Evolutionary conservation across 176 grass and related monocot genomes (phyloP), one percentile per base, ranked within the genome.

Genomic region (Musa beccarii): DNA sequence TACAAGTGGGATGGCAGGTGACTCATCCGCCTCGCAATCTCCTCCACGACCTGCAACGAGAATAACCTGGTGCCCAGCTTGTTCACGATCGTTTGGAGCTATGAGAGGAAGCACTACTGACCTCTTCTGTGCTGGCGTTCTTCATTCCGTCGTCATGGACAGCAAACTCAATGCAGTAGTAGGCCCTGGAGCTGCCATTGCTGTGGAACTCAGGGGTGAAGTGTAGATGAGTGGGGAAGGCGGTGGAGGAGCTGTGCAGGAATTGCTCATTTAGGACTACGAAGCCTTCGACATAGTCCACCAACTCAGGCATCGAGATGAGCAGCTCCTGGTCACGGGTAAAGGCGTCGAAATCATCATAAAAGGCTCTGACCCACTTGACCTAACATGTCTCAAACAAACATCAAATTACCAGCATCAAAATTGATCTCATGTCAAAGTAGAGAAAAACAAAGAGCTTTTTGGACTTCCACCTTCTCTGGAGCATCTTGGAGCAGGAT

Each of bases 211-310:
- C 84, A 34, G 92, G 89, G 73, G 15, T 76, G 80, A 92, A 92
- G 75, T 77, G 78, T 51, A 96, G 66, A 80, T 82, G 84, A 19
- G 84, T 82, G 34, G 89, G 92, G 85, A 92, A 96, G 55, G 89
- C 87, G 66, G 85, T 81, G 85, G 84, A 89, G 29, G 92, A 89
- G 81, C 92, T 83, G 75, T 84, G 89, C 75, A 92, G 83, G 23
- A 89, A 96, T 68, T 81, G 87, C 11, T 87, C 83, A 52, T 92
- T 92, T 49, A 96, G 68, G 26, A 96, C 84, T 34, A 87, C 89
- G 85, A 92, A 96, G 49, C 92, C 92, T 79, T 96, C 92, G 23
- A 89, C 85, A 73, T 96, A 96, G 83, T 96, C 92, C 52, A 92
- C 80, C 80, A 68, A 68, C 62, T 92, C 87, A 26, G 86, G 84